Base-by-base conservation (phyloP, 768 basidiomycete genomes). In the Terana coerulea region DNA sequence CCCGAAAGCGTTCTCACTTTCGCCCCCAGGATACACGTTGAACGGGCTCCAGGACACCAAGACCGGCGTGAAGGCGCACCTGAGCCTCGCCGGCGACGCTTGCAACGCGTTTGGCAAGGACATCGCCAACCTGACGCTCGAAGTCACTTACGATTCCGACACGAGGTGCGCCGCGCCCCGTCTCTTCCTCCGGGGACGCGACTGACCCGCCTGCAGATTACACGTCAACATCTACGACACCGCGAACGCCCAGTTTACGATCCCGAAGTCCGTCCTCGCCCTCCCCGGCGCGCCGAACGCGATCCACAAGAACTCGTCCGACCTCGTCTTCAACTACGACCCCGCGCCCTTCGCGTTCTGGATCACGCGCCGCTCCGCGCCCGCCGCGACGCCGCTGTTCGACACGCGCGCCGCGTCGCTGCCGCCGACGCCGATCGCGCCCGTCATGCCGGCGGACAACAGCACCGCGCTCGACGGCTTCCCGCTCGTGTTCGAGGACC, bases 401-500 rank as follows among this genome's bases (percentile, higher is more conserved):
- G 87, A 91, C 59, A 90, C 88, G 1, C 77, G 88, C 34, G 63
- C 75, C 8, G 57, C 74, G 0, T 86, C 84, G 0, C 71, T 89
- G 8, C 86, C 86, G 1, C 52, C 70, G 3, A 76, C 84, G 2
- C 80, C 83, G 1, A 79, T 80, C 29, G 68, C 77, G n/a, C 74
- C 85, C 10, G 70, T 77, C n/a, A 75, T 80, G 33, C 28, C 72
- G 0, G 66, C 63, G 7, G 80, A 83, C 54, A 72, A 74, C 42
- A 75, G 72, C 4, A 83, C 82, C 0, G 75, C 77, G 2, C 70
- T 90, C 15, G 73, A 82, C 49, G 81, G 76, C 0, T 86, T 88
- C 51, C 78, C 82, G 0, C 70, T 91, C 10, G 78, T 91, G 11
- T 91, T 91, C 59, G 88, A 91, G 58, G 81, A 91, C 55, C 84